Evolutionary conservation across 257 asterid genomes (phyloP).

Genomic region (Nicotiana noctiflora): DNA sequence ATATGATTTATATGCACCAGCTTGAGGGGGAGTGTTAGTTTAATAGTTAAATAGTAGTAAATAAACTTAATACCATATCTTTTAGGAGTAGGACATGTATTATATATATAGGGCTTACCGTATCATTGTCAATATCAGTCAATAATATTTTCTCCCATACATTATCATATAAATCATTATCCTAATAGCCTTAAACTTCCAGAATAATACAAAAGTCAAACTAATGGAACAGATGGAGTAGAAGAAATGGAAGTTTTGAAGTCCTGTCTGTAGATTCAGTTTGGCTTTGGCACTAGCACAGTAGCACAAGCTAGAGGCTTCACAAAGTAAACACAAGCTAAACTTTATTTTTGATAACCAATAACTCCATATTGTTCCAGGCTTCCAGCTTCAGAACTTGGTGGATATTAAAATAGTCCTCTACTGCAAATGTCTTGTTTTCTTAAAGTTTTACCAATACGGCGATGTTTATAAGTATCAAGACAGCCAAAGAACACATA

Average conservation of each 20-base stretch:
- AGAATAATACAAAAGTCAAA: background rate
- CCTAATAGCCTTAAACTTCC: background rate
- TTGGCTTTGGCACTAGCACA: constrained; percentile 3
- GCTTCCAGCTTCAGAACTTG: constrained; percentile 4
- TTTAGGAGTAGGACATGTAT: too few species aligned
- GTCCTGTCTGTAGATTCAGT: background rate
- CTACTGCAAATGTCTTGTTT: background rate
- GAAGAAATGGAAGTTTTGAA: background rate
- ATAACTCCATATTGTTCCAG: background rate
- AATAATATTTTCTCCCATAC: too few species aligned
- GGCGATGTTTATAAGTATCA: background rate
- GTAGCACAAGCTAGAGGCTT: background rate
- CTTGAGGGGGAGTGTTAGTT: too few species aligned
- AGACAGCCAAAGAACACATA: background rate
- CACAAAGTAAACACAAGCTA: background rate
- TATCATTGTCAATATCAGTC: too few species aligned
- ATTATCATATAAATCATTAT: too few species aligned
- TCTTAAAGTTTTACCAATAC: background rate
- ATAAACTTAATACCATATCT: too few species aligned
- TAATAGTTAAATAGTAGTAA: too few species aligned
- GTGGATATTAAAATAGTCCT: background rate
- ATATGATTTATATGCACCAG: too few species aligned
- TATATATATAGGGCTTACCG: too few species aligned
- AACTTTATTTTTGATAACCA: background rate
- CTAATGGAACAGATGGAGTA: background rate